Percentiles rank a stretch among this genome's conserved stretches.
phyloP scores from a whole-genome alignment of 2,329 filamentous ascomycete genomes.

The Polychaeton citri region DNA sequence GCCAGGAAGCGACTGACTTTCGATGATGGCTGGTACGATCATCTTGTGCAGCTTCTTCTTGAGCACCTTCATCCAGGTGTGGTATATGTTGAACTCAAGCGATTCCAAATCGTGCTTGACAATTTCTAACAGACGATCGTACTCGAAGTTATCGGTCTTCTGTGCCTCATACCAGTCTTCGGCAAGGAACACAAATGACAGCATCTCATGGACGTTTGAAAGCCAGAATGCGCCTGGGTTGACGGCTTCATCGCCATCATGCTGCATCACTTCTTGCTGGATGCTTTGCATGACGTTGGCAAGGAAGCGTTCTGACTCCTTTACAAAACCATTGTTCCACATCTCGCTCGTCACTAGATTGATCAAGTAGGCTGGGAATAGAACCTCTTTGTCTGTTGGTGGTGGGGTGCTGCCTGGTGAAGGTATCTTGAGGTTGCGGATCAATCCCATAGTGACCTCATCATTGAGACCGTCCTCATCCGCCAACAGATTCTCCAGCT shows the following conservation, averaged over 20 bases:
- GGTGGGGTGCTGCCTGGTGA: constrained; percentile 73
- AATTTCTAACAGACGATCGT: constrained; percentile 91
- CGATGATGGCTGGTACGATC: constrained; percentile 98
- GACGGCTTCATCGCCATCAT: constrained; percentile 92
- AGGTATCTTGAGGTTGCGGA: constrained; percentile 92
- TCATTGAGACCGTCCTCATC: constrained; percentile 95
- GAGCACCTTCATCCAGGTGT: constrained; percentile 99
- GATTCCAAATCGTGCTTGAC: constrained; percentile 98
- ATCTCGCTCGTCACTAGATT: constrained; percentile 98
- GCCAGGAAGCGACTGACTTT: constrained; percentile 92
- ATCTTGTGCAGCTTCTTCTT: constrained; percentile 99
- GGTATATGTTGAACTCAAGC: constrained; percentile 99
- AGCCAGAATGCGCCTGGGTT: constrained; percentile 98
- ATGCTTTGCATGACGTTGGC: constrained; percentile 99
- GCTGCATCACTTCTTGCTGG: constrained; percentile 98
- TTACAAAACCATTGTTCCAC: constrained; percentile 99
- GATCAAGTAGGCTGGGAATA: constrained; percentile 98
- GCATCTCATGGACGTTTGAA: constrained; percentile 98
- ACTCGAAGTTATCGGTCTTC: constrained; percentile 98
- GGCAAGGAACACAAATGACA: constrained; percentile 96
- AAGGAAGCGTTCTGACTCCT: constrained; percentile 96
- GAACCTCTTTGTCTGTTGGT: constrained; percentile 93
- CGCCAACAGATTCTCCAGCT: constrained; percentile 83
- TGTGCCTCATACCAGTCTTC: constrained; percentile 99
- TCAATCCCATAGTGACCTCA: constrained; percentile 90